A percentile compares a stretch with the other conserved stretches of the same genome.
These are phyloP conservation scores for Paraphaeosphaeria sporulosa DNA, from an alignment of 2,329 filamentous ascomycete genomes.

Conservation along the genomic window DNA sequence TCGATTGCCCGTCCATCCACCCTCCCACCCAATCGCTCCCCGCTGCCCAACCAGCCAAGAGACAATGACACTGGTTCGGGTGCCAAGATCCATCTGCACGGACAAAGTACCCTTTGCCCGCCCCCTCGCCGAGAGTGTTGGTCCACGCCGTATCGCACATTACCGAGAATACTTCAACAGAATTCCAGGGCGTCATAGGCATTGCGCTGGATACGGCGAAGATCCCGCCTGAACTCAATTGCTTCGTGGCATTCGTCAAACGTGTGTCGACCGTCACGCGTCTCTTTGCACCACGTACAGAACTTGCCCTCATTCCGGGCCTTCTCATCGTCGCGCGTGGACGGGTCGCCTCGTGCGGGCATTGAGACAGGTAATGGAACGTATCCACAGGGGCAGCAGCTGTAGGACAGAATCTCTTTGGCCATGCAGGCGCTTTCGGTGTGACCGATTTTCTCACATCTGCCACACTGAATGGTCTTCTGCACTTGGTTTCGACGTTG, in stretches of 20 bases:
- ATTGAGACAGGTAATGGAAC: slow-evolving; percentile 17
- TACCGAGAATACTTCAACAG: slow-evolving; percentile 26
- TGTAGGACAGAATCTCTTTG: slow-evolving; percentile 13
- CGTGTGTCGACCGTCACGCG: slow-evolving; percentile 17
- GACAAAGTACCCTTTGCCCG: slow-evolving; percentile 8
- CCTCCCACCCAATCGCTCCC: neutral
- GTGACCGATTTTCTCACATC: slow-evolving; percentile 15
- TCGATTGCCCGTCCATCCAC: neutral
- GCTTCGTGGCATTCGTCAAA: slow-evolving; percentile 17
- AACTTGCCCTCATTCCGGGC: slow-evolving; percentile 12
- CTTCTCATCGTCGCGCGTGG: slow-evolving; percentile 2
- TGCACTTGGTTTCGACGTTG: neutral
- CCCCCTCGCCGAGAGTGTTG: slow-evolving; percentile 19
- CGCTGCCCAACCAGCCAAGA: neutral
- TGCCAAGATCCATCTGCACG: neutral
- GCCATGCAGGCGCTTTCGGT: slow-evolving; percentile 12
- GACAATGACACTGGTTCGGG: neutral
- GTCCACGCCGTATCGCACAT: slow-evolving; percentile 18
- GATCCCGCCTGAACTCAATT: slow-evolving; percentile 6
- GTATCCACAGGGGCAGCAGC: slow-evolving; percentile 16
- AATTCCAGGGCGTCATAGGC: slow-evolving; percentile 18
- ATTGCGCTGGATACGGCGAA: slow-evolving; percentile 8
- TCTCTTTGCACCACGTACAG: slow-evolving; percentile 24
- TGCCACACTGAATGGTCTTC: neutral
- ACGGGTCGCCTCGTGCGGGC: slow-evolving; percentile 15